Conservation (phyloP, 2,329 filamentous ascomycete genomes). For the Diaporthe batatas region DNA sequence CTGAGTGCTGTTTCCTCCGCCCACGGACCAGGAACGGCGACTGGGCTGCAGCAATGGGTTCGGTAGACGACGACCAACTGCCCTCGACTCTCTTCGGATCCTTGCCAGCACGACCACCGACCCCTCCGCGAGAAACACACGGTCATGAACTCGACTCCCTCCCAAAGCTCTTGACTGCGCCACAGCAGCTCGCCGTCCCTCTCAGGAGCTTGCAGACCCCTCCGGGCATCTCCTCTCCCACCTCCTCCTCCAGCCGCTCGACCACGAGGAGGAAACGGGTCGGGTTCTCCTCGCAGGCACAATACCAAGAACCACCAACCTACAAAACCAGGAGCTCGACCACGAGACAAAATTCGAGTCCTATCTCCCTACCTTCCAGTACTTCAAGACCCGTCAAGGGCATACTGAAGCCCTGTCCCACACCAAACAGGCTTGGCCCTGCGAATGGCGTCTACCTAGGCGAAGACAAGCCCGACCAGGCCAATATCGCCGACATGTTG, state of each 20-base stretch:
- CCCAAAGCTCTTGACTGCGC: slow-evolving; percentile 52
- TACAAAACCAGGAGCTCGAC: slow-evolving; percentile 55
- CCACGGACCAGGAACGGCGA: slow-evolving; percentile 40
- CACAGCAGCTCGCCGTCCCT: slow-evolving; percentile 53
- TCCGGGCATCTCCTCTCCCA: slow-evolving; percentile 60
- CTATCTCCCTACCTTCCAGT: slow-evolving; percentile 54
- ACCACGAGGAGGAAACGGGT: slow-evolving; percentile 67
- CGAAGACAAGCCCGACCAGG: slow-evolving; percentile 52
- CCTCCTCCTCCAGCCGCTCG: slow-evolving; percentile 57
- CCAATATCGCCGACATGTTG: slow-evolving; percentile 82
- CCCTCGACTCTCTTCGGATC: slow-evolving; percentile 62
- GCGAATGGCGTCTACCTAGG: slow-evolving; percentile 59
- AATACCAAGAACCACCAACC: slow-evolving; percentile 67
- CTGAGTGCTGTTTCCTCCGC: slow-evolving; percentile 43
- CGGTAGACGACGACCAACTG: slow-evolving; percentile 39
- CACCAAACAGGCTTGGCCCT: slow-evolving; percentile 60
- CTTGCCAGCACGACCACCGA: slow-evolving; percentile 73
- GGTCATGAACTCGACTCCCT: slow-evolving; percentile 54
- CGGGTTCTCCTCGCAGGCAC: slow-evolving; percentile 68
- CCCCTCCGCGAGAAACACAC: slow-evolving; percentile 70
- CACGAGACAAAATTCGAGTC: slow-evolving; percentile 58
- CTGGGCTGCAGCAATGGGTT: slow-evolving; percentile 40
- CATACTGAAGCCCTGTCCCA: slow-evolving; percentile 82
- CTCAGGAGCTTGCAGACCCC: slow-evolving; percentile 64
- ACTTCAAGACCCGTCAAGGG: slow-evolving; percentile 66